Percentiles rank a stretch among this genome's conserved stretches.
Evolutionary conservation across 371 early-diverging fungal genomes (phyloP).

Genomic region (Lichtheimia ornata): DNA sequence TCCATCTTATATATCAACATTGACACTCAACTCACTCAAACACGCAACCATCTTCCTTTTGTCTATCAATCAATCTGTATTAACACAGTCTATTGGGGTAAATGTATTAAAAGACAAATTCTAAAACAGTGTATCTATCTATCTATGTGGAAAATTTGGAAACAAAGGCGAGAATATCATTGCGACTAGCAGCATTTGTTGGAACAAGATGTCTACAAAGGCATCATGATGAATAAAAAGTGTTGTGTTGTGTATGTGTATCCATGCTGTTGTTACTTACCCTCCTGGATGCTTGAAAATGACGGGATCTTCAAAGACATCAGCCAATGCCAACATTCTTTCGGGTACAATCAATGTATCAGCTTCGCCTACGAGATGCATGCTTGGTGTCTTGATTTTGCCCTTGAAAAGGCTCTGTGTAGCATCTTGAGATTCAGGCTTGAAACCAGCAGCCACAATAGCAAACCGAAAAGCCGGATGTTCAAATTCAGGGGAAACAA

Average conservation of each 20-base stretch:
- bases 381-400: conserved; percentile 53
- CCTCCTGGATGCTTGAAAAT: conserved; percentile 51
- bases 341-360: conserved; percentile 57
- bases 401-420: conserved; percentile 38
- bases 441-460: conserved; percentile 65
- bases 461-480: conserved; percentile 62
- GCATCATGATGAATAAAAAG: conserved; percentile 4
- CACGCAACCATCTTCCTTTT: neutral
- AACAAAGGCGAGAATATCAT: conserved; percentile 61
- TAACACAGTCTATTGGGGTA: too few relatives aligned
- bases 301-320: conserved; percentile 34
- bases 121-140: too few relatives aligned
- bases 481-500: conserved; percentile 30
- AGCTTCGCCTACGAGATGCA: conserved; percentile 70
- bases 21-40: neutral
- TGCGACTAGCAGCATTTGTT: conserved; percentile 62
- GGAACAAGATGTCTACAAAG: conserved; percentile 62
- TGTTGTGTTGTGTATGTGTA: too few relatives aligned
- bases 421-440: conserved; percentile 35
- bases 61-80: too few relatives aligned
- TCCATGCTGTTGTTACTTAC: conserved; percentile 47
- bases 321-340: conserved; percentile 41
- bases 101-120: too few relatives aligned
- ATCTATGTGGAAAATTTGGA: conserved; percentile 30
- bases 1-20: neutral